Base-by-base conservation (phyloP, 2,329 filamentous ascomycete species). In the Paraphaeosphaeria minitans region DNA sequence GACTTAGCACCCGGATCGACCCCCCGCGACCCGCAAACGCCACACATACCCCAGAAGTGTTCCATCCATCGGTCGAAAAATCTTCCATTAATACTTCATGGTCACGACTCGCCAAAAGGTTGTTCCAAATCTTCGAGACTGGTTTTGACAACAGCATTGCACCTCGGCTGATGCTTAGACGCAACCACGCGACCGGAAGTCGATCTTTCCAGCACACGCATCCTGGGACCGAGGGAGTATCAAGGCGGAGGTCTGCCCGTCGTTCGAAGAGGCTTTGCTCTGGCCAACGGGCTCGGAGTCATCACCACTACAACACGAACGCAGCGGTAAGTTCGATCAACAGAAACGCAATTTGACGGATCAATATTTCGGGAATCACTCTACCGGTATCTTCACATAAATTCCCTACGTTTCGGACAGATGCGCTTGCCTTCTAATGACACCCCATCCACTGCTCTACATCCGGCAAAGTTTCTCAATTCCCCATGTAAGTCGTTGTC, bases 171-270 rank as follows among this genome's bases (percentile, higher is more conserved):
- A 41, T 42, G 21, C 24, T 37, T 43, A 21, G 14, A 43, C 27
- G 10, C 37, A 13, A 31, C 50, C 9, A 14, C 16, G 19, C 24
- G 19, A 53, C 24, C 50, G 24, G n/a, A 37, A 53, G 37, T 31
- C 27, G 29, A 53, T 43, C 22, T 33, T 50, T 43, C 31, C 33
- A 37, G n/a, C 35, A 53, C 22, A 31, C 22, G 31, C 13, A 53
- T 42, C 37, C 37, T 53, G 50, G 21, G 50, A 53, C 50, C 19
- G 24, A 10, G 37, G 12, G n/a, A 43, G 50, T 53, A 16, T 53
- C 50, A 53, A 42, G 37, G 24, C 16, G 27, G 22, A 21, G n/a
- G 27, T 43, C 27, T 43, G 37, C 35, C 42, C 31, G 37, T 22
- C n/a, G 16, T 22, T 53, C 50, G 22, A 12, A 31, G 14, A 43